Evolutionary conservation across 768 basidiomycete genomes (phyloP), one percentile per base, ranked within the genome.

Genomic region (Kwoniella sp.): DNA sequence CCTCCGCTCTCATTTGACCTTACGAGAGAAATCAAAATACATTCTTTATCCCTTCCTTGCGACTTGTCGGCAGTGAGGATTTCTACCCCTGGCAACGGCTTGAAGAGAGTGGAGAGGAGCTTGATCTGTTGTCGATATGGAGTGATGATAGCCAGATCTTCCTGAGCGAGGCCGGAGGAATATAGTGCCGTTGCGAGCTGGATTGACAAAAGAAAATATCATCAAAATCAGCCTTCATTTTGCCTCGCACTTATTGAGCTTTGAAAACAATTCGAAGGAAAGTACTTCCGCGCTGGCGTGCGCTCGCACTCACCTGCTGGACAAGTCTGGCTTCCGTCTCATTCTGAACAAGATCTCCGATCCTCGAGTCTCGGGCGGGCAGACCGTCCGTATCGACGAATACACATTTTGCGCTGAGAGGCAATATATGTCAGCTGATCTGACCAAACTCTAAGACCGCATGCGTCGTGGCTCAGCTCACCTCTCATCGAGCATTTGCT

Each of bases 71-170:
- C 93, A 0, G 94, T 98, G 63, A 95, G 81, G 51, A 93, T 86
- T 79, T 98, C 94, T n/a, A 82, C 64, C 2, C 62, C 50, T 3
- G 71, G 85, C 40, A 84, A 82, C 47, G 79, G 80, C 33, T 83
- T 80, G 37, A 97, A 77, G 48, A 89, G 79, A 67, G 89, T 84
- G 0, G 87, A 84, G 27, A 99, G 80, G 1, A 94, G 83, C 81
- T 98, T 97, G 81, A 94, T 88, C 75, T 99, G 96, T 69, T 98
- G 96, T 1, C 93, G 86, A 78, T 99, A 99, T 40, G 93, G 82
- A 3, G 94, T 90, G 71, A 99, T 89, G 67, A 96, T 83, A 10
- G 90, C 95, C 59, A 98, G 87, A 68, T 94, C 87, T 1, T 85
- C 81, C 60, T 88, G 83, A 5, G 77, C 69, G 21, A 95, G 82